Evolutionary conservation across 768 basidiomycete species (phyloP).

Genomic region (Tulasnella sp.): DNA sequence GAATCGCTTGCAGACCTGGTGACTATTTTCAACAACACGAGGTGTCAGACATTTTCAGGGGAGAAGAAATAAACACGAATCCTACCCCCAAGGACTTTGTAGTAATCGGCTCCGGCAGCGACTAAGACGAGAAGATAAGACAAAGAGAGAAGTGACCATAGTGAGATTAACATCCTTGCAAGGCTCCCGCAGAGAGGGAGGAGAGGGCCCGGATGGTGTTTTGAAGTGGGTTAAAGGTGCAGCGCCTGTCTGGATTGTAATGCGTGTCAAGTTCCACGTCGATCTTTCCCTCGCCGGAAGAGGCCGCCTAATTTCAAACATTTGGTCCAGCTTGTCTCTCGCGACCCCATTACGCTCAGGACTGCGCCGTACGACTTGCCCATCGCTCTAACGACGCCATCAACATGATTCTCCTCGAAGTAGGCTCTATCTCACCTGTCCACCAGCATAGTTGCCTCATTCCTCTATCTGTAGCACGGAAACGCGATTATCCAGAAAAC

Average conservation of each 20-base stretch:
- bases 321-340: not conserved
- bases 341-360: not conserved
- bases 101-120: constrained; percentile 61
- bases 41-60: not conserved
- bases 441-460: not conserved
- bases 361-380: constrained; percentile 6
- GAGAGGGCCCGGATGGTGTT: not conserved
- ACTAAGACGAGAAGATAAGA: constrained; percentile 33
- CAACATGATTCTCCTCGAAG: constrained; percentile 12
- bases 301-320: not conserved
- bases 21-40: constrained; percentile 38
- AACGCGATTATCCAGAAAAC: constrained; percentile 92
- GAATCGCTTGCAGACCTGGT: constrained; percentile 75
- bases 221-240: constrained; percentile 11
- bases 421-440: not conserved
- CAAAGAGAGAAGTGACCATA: constrained; percentile 5
- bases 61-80: not conserved
- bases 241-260: constrained; percentile 14
- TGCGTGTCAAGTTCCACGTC: constrained; percentile 17
- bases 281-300: constrained; percentile 2
- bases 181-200: constrained; percentile 5
- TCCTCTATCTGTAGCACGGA: constrained; percentile 49
- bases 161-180: not conserved
- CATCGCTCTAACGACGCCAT: not conserved
- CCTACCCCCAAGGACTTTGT: constrained; percentile 78